phyloP scores from a whole-genome alignment of 2,329 filamentous ascomycete species.

The Fonsecaea pedrosoi region DNA sequence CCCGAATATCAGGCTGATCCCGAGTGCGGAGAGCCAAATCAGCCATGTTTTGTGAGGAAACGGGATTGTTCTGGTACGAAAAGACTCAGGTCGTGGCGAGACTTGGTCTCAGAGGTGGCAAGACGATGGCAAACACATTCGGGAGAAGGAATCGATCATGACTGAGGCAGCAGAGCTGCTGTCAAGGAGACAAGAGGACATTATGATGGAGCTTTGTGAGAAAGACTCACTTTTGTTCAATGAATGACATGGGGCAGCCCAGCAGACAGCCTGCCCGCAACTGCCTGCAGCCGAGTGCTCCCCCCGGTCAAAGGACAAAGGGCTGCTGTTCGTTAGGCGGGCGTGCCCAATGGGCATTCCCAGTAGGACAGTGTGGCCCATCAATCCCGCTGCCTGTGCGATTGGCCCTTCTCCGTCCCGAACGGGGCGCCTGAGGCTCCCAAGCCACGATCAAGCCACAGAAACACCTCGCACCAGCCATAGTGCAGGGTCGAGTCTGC shows the following conservation, averaged over 20 bases:
- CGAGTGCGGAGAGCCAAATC: slow-evolving; percentile 25
- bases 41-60: slow-evolving; percentile 24
- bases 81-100: slow-evolving; percentile 23
- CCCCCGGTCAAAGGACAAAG: background rate
- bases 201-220: slow-evolving; percentile 31
- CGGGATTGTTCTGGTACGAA: background rate
- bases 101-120: slow-evolving; percentile 21
- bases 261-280: background rate
- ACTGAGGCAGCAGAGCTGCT: slow-evolving; percentile 32
- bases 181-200: slow-evolving; percentile 17
- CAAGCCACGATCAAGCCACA: slow-evolving; percentile 21
- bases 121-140: slow-evolving; percentile 17
- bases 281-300: slow-evolving; percentile 4
- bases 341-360: background rate
- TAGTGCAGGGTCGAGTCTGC: slow-evolving; percentile 25
- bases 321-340: background rate
- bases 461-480: slow-evolving; percentile 17
- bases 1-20: slow-evolving; percentile 31
- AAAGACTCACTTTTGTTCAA: slow-evolving; percentile 36
- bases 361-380: background rate
- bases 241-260: slow-evolving; percentile 25
- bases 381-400: background rate
- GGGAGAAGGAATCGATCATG: slow-evolving; percentile 12
- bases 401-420: slow-evolving; percentile 11
- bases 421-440: slow-evolving; percentile 19